Evolutionary conservation across 768 basidiomycete genomes (phyloP).

Genomic region (Tylopilus felleus): DNA sequence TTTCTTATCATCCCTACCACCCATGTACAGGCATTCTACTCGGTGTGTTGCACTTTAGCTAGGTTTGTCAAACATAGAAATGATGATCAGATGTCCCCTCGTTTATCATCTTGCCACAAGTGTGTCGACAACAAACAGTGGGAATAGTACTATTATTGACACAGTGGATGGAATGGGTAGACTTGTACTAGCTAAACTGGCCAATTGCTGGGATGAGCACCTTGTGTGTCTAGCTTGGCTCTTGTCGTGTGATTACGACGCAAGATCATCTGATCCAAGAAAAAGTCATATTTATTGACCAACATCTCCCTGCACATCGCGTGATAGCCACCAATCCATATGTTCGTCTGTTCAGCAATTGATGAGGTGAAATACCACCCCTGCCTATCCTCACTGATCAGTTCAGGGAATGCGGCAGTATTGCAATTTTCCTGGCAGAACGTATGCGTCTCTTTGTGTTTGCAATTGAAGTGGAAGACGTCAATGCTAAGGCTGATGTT

Average conservation of each 20-base stretch:
- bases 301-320: neutral
- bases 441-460: neutral
- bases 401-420: neutral
- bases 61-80: no score
- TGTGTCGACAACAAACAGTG: no score
- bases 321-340: neutral
- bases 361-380: neutral
- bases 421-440: no score
- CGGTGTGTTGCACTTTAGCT: no score
- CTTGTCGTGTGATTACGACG: neutral
- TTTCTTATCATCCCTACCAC: no score
- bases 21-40: no score
- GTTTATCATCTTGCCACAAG: no score
- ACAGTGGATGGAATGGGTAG: no score
- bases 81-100: no score
- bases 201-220: neutral
- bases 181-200: neutral
- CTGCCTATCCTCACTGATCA: neutral
- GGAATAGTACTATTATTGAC: no score
- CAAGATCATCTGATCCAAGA: neutral
- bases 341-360: neutral
- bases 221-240: neutral
- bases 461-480: constrained; percentile 23
- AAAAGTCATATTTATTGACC: neutral
- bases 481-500: constrained; percentile 31